These are phyloP conservation scores for Populus tomentosa DNA, from an alignment of 441 rosid species.

Conservation along the genomic window DNA sequence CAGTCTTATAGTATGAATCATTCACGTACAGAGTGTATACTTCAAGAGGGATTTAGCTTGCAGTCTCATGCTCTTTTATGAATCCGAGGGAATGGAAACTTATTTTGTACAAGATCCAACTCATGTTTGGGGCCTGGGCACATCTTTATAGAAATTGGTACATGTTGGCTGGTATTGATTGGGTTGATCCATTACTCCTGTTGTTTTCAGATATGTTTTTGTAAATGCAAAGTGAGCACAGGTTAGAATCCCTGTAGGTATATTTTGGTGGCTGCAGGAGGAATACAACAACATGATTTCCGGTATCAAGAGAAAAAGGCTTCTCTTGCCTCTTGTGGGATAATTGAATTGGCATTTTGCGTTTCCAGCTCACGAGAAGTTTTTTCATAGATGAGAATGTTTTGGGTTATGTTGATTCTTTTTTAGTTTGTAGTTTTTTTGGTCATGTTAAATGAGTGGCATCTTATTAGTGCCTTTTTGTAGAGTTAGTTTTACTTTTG, in stretches of 20 bases:
- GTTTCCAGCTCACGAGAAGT: background rate
- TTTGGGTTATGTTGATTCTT: background rate
- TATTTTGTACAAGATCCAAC: background rate
- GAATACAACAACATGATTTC: background rate
- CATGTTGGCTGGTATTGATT: background rate
- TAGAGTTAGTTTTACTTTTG: background rate
- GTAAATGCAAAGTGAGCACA: background rate
- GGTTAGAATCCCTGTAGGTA: background rate
- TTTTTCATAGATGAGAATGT: background rate
- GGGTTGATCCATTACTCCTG: background rate
- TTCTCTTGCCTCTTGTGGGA: too few species aligned
- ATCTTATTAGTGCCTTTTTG: background rate
- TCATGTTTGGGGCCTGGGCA: too few species aligned
- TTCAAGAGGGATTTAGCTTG: background rate
- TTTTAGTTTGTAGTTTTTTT: background rate
- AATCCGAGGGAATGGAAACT: background rate
- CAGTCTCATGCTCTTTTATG: background rate
- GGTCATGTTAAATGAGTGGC: background rate
- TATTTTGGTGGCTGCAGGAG: background rate
- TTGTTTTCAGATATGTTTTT: too few species aligned
- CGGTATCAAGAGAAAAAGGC: background rate
- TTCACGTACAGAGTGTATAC: background rate
- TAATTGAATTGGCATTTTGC: background rate
- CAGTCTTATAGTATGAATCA: background rate
- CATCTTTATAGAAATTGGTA: background rate